Evolutionary conservation across 768 basidiomycete genomes (phyloP).

Genomic region (Calocybe cyanea): DNA sequence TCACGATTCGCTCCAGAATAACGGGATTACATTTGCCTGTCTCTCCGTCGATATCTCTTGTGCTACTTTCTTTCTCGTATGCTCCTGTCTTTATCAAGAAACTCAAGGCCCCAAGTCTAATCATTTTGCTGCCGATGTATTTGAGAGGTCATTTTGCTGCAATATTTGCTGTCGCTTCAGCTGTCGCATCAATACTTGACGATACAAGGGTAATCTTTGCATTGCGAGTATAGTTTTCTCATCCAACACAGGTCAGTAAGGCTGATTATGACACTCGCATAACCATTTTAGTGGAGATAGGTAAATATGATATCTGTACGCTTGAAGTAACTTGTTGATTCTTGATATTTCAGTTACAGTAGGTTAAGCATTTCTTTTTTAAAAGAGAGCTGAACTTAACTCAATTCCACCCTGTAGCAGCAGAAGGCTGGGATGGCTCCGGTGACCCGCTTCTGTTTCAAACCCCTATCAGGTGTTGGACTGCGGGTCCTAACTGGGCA

Average conservation of each 20-base stretch:
- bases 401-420: slow-evolving; percentile 6
- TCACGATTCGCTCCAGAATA: too few relatives aligned
- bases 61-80: neutral
- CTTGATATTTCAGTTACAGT: slow-evolving; percentile 10
- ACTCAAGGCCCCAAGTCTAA: too few relatives aligned
- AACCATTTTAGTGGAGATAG: slow-evolving; percentile 12
- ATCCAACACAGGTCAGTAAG: neutral
- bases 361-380: neutral
- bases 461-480: slow-evolving; percentile 10
- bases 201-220: slow-evolving; percentile 12
- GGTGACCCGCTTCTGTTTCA: slow-evolving; percentile 18
- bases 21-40: too few relatives aligned
- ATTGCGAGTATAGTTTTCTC: slow-evolving; percentile 9
- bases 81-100: neutral
- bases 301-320: neutral
- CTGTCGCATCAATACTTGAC: slow-evolving; percentile 6
- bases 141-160: neutral
- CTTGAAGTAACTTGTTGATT: neutral
- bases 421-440: slow-evolving; percentile 17
- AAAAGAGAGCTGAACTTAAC: neutral
- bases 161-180: neutral
- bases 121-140: neutral
- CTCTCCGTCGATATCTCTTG: neutral
- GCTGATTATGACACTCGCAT: neutral
- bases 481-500: slow-evolving; percentile 21